These are phyloP conservation scores for Fusarium sp. DNA, from an alignment of 2,329 filamentous ascomycete genomes.

Conservation along the genomic window DNA sequence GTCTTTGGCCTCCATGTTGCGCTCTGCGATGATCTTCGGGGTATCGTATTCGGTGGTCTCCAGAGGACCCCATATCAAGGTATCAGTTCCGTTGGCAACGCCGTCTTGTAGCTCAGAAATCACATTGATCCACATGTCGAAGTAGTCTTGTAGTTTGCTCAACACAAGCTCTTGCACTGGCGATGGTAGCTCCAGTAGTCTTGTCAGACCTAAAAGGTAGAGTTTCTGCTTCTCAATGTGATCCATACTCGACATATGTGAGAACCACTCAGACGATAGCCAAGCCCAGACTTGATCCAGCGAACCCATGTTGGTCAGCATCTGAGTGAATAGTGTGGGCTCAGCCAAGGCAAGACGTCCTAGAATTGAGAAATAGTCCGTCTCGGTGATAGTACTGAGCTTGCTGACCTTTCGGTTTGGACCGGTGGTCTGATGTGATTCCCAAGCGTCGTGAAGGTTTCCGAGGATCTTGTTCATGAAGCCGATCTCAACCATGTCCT, in stretches of 20 bases:
- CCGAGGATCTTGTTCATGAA: constrained; percentile 74
- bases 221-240: constrained; percentile 76
- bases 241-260: constrained; percentile 75
- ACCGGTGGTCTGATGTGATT: constrained; percentile 84
- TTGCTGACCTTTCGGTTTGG: constrained; percentile 77
- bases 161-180: constrained; percentile 70
- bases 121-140: constrained; percentile 80
- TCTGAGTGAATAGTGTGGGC: constrained; percentile 74
- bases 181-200: constrained; percentile 74
- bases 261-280: constrained; percentile 75
- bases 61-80: constrained; percentile 60
- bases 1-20: constrained; percentile 68
- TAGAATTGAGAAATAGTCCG: constrained; percentile 87
- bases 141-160: constrained; percentile 75
- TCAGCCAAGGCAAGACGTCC: constrained; percentile 81
- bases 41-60: constrained; percentile 67
- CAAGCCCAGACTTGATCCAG: constrained; percentile 69
- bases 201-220: constrained; percentile 77
- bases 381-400: constrained; percentile 81
- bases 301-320: constrained; percentile 62
- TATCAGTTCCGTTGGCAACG: constrained; percentile 63
- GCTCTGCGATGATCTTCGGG: constrained; percentile 65
- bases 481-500: constrained; percentile 73
- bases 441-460: constrained; percentile 75
- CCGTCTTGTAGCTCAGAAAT: constrained; percentile 75